phyloP scores from a whole-genome alignment of 169 alveolate genomes.

The Plasmodium vinckei region DNA sequence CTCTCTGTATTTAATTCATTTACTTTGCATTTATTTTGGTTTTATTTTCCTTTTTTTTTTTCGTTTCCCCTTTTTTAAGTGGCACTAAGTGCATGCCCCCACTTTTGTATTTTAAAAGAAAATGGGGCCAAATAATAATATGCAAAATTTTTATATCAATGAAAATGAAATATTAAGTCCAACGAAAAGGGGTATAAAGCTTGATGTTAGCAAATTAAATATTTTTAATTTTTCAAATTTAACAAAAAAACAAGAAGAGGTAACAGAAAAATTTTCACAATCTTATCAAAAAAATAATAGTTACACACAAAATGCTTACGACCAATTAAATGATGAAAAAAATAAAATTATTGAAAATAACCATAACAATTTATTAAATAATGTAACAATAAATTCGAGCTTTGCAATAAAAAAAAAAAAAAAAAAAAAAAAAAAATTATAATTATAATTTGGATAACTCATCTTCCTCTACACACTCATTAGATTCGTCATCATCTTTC shows the following conservation, averaged over 20 bases:
- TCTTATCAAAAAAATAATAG: not conserved
- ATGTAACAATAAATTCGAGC: slow-evolving; percentile 15
- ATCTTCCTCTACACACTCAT: slow-evolving; percentile 19
- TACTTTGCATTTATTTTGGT: not conserved
- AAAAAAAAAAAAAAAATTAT: slow-evolving; percentile 5
- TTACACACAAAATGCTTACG: not conserved
- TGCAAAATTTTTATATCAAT: slow-evolving; percentile 38
- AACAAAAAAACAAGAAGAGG: slow-evolving; percentile 7
- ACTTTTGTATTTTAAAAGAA: not conserved
- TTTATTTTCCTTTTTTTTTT: not conserved
- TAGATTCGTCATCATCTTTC: not conserved
- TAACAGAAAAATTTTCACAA: not conserved
- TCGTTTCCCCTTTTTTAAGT: not conserved
- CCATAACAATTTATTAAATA: not conserved
- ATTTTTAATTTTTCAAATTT: slow-evolving; percentile 18
- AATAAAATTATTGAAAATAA: not conserved
- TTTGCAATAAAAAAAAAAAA: slow-evolving; percentile 20
- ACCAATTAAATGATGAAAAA: not conserved
- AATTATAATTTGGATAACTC: slow-evolving; percentile 28
- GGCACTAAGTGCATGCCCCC: too few relatives aligned
- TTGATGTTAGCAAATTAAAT: slow-evolving; percentile 62
- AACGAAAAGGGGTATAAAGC: slow-evolving; percentile 59
- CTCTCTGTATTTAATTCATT: not conserved
- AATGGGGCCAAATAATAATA: slow-evolving; percentile 16
- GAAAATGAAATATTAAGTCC: slow-evolving; percentile 67